These are phyloP conservation scores for Diplosphaera chodatii DNA, from an alignment of 139 green algal genomes.

Conservation along the genomic window DNA sequence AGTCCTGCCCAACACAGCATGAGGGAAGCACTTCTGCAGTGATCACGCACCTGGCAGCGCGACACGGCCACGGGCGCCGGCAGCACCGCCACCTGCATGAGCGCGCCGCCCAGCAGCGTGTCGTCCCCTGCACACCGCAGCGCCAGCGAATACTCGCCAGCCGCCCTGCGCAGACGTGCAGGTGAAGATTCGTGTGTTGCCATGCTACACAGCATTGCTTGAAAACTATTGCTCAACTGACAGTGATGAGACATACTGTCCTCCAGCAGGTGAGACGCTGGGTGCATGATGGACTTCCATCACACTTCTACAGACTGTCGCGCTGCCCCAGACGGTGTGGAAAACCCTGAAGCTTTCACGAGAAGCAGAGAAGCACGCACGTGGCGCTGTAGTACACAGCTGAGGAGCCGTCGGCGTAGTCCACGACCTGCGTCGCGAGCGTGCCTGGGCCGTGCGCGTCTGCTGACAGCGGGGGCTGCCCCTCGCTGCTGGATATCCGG, in stretches of 20 bases:
- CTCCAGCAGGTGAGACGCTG: no score
- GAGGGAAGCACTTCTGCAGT: no score
- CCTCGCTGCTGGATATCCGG: background rate
- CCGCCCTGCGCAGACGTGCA: background rate
- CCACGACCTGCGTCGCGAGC: background rate
- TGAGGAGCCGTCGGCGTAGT: background rate
- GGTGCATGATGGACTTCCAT: no score
- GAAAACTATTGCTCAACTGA: no score
- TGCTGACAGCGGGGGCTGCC: background rate
- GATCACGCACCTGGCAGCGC: background rate
- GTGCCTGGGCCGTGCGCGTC: background rate
- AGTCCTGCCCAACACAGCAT: no score
- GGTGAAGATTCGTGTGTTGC: no score
- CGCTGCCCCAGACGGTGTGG: no score
- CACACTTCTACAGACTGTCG: no score
- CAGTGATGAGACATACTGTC: no score
- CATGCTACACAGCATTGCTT: no score
- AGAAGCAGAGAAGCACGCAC: no score
- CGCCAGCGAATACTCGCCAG: background rate
- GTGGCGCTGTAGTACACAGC: conserved; percentile 1
- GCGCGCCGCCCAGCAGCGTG: background rate
- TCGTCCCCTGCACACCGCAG: background rate
- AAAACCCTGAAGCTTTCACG: no score
- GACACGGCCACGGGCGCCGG: background rate
- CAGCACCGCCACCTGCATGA: background rate